Base-by-base conservation (phyloP, 352 stramenopile genomes). In the Pythium folliculosum region DNA sequence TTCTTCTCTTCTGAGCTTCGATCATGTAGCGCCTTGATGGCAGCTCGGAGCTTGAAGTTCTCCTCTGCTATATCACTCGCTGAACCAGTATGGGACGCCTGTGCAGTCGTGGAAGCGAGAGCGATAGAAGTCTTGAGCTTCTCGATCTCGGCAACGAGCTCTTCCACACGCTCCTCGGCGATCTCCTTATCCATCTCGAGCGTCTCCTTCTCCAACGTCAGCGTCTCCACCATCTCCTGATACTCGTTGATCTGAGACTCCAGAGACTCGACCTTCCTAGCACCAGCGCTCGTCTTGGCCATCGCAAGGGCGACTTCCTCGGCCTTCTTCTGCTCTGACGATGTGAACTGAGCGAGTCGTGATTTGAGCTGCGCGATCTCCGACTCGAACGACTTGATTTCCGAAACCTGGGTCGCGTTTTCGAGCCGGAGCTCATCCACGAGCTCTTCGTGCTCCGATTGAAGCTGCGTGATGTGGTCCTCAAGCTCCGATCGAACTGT, bases 101-200 rank as follows among this genome's bases (percentile, higher is more conserved):
- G 79, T 5, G 82, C 67, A 2, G 80, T 79, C 13, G 77, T 70
- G 43, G 77, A 67, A 0, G 72, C 77, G 2, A 93, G 61, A 14
- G 83, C 81, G 54, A 90, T 67, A 0, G 85, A 72, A 22, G 82
- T 72, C 53, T 91, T 94, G 5, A 95, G 65, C 52, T 88, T 86
- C 52, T 95, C 86, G 3, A 95, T 69, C 63, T 95, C 80, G 6
- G 82, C 76, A 40, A 84, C 69, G 10, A 89, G 66, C 47, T 95
- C 87, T 27, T 94, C 86, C 0, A 90, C 82, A 22, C 83, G 76
- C 54, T 96, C 89, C 60, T 96, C 86, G 0, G 89, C 87, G 60
- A 95, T 95, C 60, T 95, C 89, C 55, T 94, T 93, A 55, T 96
- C 87, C 86, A 94, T 92, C 49, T 92, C 87, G 21, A 95, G 61